Percentiles rank a stretch among this genome's conserved stretches.
Evolutionary conservation across 805 yeast genomes (phyloP).

Genomic region (Brettanomyces naardenensis): DNA sequence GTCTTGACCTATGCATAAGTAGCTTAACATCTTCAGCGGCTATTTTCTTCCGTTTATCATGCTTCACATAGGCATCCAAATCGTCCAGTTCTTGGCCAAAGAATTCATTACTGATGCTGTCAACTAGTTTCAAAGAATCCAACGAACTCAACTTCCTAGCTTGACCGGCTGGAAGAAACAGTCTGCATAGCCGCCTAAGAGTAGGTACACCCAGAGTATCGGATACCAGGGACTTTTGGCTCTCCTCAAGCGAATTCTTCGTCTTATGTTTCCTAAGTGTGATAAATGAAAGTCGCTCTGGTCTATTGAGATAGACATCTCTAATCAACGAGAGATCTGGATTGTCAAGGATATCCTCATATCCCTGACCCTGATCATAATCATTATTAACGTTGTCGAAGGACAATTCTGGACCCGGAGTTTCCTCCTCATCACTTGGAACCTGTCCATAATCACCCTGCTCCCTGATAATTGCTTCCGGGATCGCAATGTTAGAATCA

Average conservation of each 20-base stretch:
- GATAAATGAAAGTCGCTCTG: constrained; percentile 10
- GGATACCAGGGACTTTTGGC: background rate
- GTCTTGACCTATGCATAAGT: constrained; percentile 23
- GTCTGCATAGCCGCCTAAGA: constrained; percentile 10
- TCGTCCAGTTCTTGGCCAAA: constrained; percentile 28
- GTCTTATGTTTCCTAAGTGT: constrained; percentile 7
- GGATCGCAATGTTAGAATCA: constrained; percentile 27
- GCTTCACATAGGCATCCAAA: constrained; percentile 27
- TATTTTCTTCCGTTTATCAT: constrained; percentile 23
- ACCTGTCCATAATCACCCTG: constrained; percentile 20
- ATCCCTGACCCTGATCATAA: constrained; percentile 7
- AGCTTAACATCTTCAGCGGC: constrained; percentile 28
- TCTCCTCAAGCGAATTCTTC: background rate
- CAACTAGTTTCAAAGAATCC: constrained; percentile 21
- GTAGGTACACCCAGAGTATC: constrained; percentile 5
- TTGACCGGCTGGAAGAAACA: constrained; percentile 11
- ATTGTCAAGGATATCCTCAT: constrained; percentile 8
- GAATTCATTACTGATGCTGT: constrained; percentile 28
- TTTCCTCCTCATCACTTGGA: constrained; percentile 9
- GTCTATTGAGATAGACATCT: background rate
- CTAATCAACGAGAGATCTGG: constrained; percentile 14
- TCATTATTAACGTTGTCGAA: constrained; percentile 5
- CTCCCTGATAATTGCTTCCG: constrained; percentile 26
- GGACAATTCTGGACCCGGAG: background rate
- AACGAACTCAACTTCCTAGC: constrained; percentile 13